These are phyloP conservation scores for Licmophora abbreviata DNA, from an alignment of 108 stramenopile genomes.

Conservation along the genomic window DNA sequence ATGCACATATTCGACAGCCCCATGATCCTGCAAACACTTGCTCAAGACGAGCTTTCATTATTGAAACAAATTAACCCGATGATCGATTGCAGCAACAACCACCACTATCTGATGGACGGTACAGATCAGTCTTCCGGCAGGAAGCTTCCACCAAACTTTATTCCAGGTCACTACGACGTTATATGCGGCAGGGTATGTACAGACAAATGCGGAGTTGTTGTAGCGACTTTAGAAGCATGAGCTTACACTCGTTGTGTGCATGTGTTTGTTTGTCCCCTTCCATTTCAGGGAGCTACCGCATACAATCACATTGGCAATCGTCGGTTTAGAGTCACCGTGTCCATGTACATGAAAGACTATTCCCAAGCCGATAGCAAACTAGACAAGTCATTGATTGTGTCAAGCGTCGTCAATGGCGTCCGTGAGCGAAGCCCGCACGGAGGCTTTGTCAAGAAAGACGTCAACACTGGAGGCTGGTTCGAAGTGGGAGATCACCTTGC, in stretches of 20 bases:
- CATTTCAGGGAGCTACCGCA: neutral
- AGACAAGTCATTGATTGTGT: conserved; percentile 25
- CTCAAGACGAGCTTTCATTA: no score
- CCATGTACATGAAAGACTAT: conserved; percentile 8
- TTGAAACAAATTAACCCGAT: no score
- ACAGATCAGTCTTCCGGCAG: no score
- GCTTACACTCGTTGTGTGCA: neutral
- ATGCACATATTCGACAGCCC: no score
- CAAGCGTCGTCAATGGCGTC: conserved; percentile 16
- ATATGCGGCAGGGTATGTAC: conserved; percentile 5
- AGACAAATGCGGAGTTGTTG: no score
- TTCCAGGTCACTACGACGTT: conserved; percentile 1
- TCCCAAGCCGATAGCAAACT: conserved; percentile 11
- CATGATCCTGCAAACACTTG: no score
- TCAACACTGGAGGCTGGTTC: conserved; percentile 14
- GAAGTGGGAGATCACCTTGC: conserved; percentile 23
- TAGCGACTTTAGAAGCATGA: no score
- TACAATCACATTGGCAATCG: conserved; percentile 15
- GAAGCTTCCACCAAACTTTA: neutral
- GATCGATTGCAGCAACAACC: no score
- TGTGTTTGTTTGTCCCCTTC: neutral
- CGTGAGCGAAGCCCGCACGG: conserved; percentile 17
- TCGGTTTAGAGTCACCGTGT: conserved; percentile 12
- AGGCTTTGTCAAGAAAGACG: conserved; percentile 22
- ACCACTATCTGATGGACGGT: no score